Evolutionary conservation across 2,329 filamentous ascomycete species (phyloP).

Genomic region (Colletotrichum tropicicola): DNA sequence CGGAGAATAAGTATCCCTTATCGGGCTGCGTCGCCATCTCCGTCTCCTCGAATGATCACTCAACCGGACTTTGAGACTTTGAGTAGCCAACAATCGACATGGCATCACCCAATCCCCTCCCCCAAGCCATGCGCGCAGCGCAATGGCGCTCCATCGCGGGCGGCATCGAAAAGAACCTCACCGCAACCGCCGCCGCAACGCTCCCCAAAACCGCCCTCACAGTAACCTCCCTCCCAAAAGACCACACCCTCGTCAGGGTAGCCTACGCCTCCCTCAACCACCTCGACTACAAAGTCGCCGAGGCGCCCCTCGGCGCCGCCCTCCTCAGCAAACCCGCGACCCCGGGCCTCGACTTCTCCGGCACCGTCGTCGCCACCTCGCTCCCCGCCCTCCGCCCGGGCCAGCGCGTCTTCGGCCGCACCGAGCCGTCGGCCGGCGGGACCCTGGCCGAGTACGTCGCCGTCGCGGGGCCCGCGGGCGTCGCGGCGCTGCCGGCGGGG

Average conservation of each 20-base stretch:
- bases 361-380: slow-evolving; percentile 48
- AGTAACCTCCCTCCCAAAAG: slow-evolving; percentile 35
- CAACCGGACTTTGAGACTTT: too few relatives aligned
- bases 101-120: neutral
- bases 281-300: slow-evolving; percentile 57
- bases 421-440: slow-evolving; percentile 42
- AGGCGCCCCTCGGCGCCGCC: slow-evolving; percentile 41
- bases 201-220: slow-evolving; percentile 35
- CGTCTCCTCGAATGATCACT: too few relatives aligned
- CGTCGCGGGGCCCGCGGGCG: slow-evolving; percentile 37
- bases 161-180: slow-evolving; percentile 44
- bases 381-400: slow-evolving; percentile 43
- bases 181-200: slow-evolving; percentile 32
- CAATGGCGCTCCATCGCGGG: slow-evolving; percentile 19
- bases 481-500: slow-evolving; percentile 49
- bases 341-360: slow-evolving; percentile 60
- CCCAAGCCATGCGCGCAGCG: neutral
- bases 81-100: too few relatives aligned
- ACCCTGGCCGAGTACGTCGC: slow-evolving; percentile 53
- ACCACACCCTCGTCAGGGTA: slow-evolving; percentile 52
- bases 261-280: slow-evolving; percentile 54
- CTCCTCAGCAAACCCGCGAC: slow-evolving; percentile 49
- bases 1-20: too few relatives aligned
- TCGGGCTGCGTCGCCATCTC: too few relatives aligned
- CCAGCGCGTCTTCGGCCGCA: slow-evolving; percentile 52